phyloP scores from a whole-genome alignment of 805 yeast species.

The Ogataea pilisensis region DNA sequence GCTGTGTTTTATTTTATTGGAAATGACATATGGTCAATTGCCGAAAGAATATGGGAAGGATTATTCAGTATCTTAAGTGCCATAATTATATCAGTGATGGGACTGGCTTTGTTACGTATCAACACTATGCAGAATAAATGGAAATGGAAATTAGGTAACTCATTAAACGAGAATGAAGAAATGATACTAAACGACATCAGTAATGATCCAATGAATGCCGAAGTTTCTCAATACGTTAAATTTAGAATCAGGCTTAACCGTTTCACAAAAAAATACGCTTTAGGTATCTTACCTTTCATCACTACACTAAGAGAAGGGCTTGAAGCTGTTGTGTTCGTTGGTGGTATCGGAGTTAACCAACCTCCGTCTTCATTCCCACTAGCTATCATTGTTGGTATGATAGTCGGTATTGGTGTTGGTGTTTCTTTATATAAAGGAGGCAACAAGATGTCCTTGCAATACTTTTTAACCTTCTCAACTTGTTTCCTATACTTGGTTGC shows the following conservation, averaged over 20 bases:
- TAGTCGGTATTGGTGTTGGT: conserved; percentile 63
- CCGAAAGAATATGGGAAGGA: conserved; percentile 91
- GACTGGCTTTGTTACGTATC: conserved; percentile 73
- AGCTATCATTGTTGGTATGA: conserved; percentile 55
- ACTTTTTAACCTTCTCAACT: conserved; percentile 69
- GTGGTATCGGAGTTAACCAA: conserved; percentile 78
- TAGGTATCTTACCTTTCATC: conserved; percentile 71
- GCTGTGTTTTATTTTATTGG: conserved; percentile 71
- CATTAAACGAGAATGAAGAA: conserved; percentile 20
- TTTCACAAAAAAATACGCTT: conserved; percentile 59
- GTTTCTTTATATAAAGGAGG: conserved; percentile 71
- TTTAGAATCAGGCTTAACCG: conserved; percentile 25
- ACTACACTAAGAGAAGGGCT: conserved; percentile 87
- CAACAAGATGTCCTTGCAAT: conserved; percentile 67
- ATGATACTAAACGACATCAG: conserved; percentile 11
- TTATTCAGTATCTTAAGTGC: conserved; percentile 74
- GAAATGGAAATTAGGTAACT: conserved; percentile 47
- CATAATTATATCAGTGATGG: conserved; percentile 80
- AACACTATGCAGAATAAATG: conserved; percentile 82
- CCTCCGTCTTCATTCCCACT: conserved; percentile 63
- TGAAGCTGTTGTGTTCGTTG: conserved; percentile 88
- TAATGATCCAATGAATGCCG: conserved; percentile 17
- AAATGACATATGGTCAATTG: conserved; percentile 78
- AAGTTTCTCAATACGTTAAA: conserved; percentile 9
- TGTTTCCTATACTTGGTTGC: conserved; percentile 81